phyloP scores from a whole-genome alignment of 2,329 filamentous ascomycete species.

The Apiospora rasikravindrae region DNA sequence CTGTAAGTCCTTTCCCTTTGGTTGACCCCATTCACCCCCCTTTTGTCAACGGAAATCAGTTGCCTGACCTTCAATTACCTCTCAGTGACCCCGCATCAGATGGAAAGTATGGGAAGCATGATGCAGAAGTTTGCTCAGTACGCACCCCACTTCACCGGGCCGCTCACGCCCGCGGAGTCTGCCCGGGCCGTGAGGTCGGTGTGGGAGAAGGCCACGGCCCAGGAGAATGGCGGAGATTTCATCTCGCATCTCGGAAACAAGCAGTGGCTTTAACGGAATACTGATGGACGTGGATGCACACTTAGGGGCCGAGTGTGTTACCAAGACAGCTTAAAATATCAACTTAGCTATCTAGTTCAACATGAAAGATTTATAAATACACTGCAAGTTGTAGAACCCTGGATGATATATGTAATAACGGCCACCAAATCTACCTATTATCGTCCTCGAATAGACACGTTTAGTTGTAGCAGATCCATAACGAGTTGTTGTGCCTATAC shows the following conservation, averaged over 20 bases:
- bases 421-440: too few relatives aligned
- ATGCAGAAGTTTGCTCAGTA: conserved; percentile 28
- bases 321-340: background rate
- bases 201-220: conserved; percentile 33
- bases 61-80: background rate
- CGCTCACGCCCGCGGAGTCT: conserved; percentile 29
- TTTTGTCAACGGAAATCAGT: background rate
- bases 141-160: conserved; percentile 34
- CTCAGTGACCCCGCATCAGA: background rate
- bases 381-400: too few relatives aligned
- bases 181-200: conserved; percentile 29
- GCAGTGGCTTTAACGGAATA: conserved; percentile 53
- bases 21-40: too few relatives aligned
- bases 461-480: too few relatives aligned
- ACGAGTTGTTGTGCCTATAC: too few relatives aligned
- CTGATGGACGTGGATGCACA: too few relatives aligned
- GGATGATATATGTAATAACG: too few relatives aligned
- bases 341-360: background rate
- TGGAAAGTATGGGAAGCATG: conserved; percentile 21
- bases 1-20: background rate
- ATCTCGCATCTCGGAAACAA: conserved; percentile 60
- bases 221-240: conserved; percentile 48
- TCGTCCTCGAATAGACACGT: too few relatives aligned
- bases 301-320: background rate
- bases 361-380: too few relatives aligned